Base-by-base conservation (phyloP, 176 grass and related monocot species). In the Carex pumila region DNA sequence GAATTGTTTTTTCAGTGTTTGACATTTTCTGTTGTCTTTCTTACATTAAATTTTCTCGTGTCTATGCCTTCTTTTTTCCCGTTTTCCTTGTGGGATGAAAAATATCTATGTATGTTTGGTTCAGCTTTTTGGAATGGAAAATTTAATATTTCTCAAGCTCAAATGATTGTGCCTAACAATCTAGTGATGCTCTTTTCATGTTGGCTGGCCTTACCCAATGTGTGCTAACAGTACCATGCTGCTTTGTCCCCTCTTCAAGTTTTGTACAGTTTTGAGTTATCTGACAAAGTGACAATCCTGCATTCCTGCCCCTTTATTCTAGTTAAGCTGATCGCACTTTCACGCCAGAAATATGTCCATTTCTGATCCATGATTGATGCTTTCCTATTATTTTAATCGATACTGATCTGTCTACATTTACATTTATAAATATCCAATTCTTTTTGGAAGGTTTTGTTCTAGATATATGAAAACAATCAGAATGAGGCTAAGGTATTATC, bases 221-320 rank as follows among this genome's bases (percentile, higher is more conserved):
- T 89, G 61, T 68, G 60, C 17, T 74, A 49, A 79, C 79, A 80
- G 81, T 61, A 86, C 21, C n/a, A 86, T 84, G 69, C 69, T 83
- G 58, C 78, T 82, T 95, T 85, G 54, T 80, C 53, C 53, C 47
- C 30, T 80, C 41, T 57, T 31, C 81, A 87, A 72, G 19, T 43
- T 71, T 71, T 84, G 73, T 47, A 65, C 86, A 86, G 75, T 81
- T 87, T 49, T 21, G n/a, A 61, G 54, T 73, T 84, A 87, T 87
- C 87, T 91, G 31, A 8, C 5, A 25, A 25, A 25, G 25, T 43
- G 56, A 77, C 89, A 86, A 86, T 75, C 87, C 61, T 88, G 30
- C 61, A 85, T 85, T 75, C 87, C 61, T 88, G 30, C 61, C 69
- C 69, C 70, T 84, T 85, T 86, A 73, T 84, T 80, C 49, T 72